Evolutionary conservation across 768 basidiomycete species (phyloP), one percentile per base, ranked within the genome.

Genomic region (Naganishia friedmannii): DNA sequence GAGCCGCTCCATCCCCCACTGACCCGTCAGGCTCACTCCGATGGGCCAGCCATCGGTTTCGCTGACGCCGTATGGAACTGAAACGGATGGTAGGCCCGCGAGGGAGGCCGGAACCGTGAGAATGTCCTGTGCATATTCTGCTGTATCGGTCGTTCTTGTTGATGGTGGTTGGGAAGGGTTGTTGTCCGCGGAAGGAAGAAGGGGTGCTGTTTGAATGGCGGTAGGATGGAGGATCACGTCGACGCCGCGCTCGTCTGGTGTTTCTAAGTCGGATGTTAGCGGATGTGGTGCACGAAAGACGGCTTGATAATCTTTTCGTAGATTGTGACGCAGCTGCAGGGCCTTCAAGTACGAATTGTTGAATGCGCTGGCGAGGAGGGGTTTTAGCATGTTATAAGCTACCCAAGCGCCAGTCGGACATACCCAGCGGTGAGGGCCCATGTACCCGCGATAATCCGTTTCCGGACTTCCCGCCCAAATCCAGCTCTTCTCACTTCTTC

Each of bases 301-400:
- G 0, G 77, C 75, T 76, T 88, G 83, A 74, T 94, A 93, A 75
- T 97, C 94, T 5, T 84, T 75, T 69, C 86, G 86, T 65, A 99
- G 83, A 9, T 86, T 82, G 60, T 85, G 84, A 0, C 95, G 88
- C 12, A 97, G 86, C 37, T 87, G 85, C 72, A 92, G 89, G 0
- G 95, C 94, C 83, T 95, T 92, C 6, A 98, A 84, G 78, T 93
- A 99, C 80, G 95, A 97, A 77, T 95, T 97, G 82, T 97, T 90
- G 77, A 93, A 97, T n/a, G 93, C 93, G 69, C 93, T 97, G 12
- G n/a, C 74, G 8, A 48, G 39, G 53, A 67, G 4, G 39, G 57
- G 21, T 65, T 45, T 57, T 19, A 46, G 37, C 31, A 39, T 26
- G 28, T 34, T 31, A 19, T 51, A 19, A 29, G 19, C 23, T 1